phyloP scores from a whole-genome alignment of 805 yeast species.

The Kodamaea hsintzibuensis region DNA sequence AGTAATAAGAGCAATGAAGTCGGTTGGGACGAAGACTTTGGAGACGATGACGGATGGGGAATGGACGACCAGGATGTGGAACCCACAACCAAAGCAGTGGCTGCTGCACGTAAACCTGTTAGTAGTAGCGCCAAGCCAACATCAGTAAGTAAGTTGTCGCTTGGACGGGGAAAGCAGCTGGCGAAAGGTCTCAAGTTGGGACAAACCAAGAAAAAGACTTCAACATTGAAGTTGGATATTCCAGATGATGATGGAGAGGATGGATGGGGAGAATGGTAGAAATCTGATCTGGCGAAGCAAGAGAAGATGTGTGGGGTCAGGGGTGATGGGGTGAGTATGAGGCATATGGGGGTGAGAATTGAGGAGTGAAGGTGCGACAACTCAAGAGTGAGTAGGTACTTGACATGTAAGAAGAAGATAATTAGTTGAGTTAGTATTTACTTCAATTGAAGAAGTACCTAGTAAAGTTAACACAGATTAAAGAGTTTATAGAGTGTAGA shows the following conservation, averaged over 20 bases:
- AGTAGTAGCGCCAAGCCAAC: slow-evolving; percentile 2
- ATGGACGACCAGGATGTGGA: slow-evolving; percentile 14
- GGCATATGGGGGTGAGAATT: background rate
- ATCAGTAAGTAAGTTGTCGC: slow-evolving; percentile 2
- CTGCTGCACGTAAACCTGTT: background rate
- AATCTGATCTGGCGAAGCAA: background rate
- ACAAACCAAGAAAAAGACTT: background rate
- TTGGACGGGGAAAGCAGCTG: background rate
- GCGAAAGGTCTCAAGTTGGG: slow-evolving; percentile 1
- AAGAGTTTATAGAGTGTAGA: too few species aligned
- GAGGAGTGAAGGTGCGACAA: background rate
- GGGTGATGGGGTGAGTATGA: background rate
- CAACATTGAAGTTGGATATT: slow-evolving; percentile 5
- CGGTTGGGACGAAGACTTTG: slow-evolving; percentile 18
- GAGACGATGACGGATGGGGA: slow-evolving; percentile 26
- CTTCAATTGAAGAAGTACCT: too few species aligned
- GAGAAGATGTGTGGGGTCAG: slow-evolving; percentile 1
- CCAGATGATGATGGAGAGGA: slow-evolving; percentile 10
- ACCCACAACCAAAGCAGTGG: background rate
- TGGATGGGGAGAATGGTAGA: slow-evolving; percentile 7
- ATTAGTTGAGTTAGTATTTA: too few species aligned
- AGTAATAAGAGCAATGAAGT: slow-evolving; percentile 2
- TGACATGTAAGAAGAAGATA: too few species aligned
- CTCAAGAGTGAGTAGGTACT: too few species aligned
- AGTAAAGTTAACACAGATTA: too few species aligned